Evolutionary conservation across 805 yeast genomes (phyloP).

Genomic region (Candida chauliodis): DNA sequence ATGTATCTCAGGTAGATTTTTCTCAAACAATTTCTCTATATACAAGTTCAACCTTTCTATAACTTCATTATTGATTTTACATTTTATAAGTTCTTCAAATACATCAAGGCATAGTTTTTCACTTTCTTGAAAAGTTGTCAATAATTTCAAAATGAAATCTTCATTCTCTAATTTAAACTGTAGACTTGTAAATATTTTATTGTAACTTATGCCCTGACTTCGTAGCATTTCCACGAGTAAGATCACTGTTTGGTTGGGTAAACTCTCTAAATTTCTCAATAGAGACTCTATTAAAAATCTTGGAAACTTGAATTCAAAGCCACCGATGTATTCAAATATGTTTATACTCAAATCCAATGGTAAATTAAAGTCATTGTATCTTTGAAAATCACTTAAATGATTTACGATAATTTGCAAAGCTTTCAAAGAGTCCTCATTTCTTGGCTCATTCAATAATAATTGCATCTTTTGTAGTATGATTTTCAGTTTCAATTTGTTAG

Average conservation of each 20-base stretch:
- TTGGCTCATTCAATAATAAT: not conserved
- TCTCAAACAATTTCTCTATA: conserved; percentile 26
- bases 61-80: conserved; percentile 18
- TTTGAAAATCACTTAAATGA: conserved; percentile 1
- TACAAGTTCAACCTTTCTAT: conserved; percentile 19
- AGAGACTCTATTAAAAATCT: not conserved
- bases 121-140: not conserved
- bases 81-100: conserved; percentile 11
- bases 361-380: not conserved
- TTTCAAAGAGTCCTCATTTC: not conserved
- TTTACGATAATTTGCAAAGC: not conserved
- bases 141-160: conserved; percentile 1
- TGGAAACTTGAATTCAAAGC: not conserved
- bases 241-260: not conserved
- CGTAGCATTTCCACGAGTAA: not conserved
- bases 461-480: conserved; percentile 2
- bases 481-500: not conserved
- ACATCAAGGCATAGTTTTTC: conserved; percentile 9
- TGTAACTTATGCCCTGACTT: not conserved
- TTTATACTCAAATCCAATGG: not conserved
- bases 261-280: not conserved
- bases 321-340: conserved; percentile 1
- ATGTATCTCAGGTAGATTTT: conserved; percentile 29
- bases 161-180: not conserved
- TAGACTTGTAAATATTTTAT: not conserved